Percentiles rank a stretch among this genome's conserved stretches.
phyloP scores from a whole-genome alignment of 495 filamentous ascomycete genomes.

The Trichocladium antarcticum region DNA sequence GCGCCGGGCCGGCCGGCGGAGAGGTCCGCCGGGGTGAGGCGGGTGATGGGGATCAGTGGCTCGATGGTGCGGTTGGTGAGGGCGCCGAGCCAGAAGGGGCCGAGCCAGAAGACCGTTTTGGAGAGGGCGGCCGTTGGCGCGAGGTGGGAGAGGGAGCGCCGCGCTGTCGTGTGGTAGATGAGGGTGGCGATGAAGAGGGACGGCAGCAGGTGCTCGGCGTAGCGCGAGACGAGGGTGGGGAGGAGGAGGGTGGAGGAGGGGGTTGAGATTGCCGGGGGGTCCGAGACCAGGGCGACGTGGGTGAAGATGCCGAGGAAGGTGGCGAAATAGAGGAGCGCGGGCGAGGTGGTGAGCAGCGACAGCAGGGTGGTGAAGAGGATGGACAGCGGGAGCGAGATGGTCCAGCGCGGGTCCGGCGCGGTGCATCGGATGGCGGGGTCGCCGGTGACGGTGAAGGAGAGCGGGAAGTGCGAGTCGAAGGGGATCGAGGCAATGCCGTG shows the following conservation, averaged over 20 bases:
- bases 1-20: conserved; percentile 61
- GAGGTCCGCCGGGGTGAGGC: conserved; percentile 67
- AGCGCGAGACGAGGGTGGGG: conserved; percentile 69
- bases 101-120: conserved; percentile 51
- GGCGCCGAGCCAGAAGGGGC: conserved; percentile 64
- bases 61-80: conserved; percentile 79
- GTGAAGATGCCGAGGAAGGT: conserved; percentile 63
- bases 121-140: conserved; percentile 34
- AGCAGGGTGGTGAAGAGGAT: conserved; percentile 53
- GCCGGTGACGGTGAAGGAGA: conserved; percentile 52
- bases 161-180: conserved; percentile 52
- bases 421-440: conserved; percentile 5
- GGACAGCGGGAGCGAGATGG: conserved; percentile 55
- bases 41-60: conserved; percentile 61
- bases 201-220: conserved; percentile 64
- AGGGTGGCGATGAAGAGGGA: conserved; percentile 66
- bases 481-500: conserved; percentile 56
- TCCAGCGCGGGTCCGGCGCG: conserved; percentile 55
- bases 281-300: conserved; percentile 68
- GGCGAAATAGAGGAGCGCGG: conserved; percentile 59
- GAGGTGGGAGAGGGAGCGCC: conserved; percentile 43
- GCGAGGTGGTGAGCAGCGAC: conserved; percentile 57
- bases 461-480: conserved; percentile 71
- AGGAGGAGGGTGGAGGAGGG: conserved; percentile 56
- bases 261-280: conserved; percentile 46